These are phyloP conservation scores for Fallopia convolvulus DNA, from an alignment of 148 eudicot genomes.

Conservation along the genomic window DNA sequence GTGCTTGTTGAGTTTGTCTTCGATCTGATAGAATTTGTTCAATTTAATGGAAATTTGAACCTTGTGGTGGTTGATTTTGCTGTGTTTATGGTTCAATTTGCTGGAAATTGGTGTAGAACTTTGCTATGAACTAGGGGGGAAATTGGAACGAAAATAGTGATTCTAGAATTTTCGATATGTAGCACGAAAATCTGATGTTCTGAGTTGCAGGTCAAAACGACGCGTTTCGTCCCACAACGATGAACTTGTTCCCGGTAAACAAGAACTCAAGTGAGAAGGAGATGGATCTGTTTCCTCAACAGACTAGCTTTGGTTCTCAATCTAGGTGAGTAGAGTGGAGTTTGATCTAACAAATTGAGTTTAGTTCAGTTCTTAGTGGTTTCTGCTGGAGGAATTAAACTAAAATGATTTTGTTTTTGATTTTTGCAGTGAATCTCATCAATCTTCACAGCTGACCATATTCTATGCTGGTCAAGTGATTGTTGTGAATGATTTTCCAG, in stretches of 20 bases:
- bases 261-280: background rate
- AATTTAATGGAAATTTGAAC: background rate
- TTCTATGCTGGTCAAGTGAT: slow-evolving; percentile 85
- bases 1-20: background rate
- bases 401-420: background rate
- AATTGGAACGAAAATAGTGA: background rate
- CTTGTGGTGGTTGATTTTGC: background rate
- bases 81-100: background rate
- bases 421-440: slow-evolving; percentile 7
- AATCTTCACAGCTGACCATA: slow-evolving; percentile 72
- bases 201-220: background rate
- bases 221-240: slow-evolving; percentile 9
- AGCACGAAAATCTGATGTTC: background rate
- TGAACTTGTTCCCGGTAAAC: slow-evolving; percentile 11
- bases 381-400: background rate
- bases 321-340: background rate
- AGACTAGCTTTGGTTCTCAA: background rate
- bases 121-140: background rate
- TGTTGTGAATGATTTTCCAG: slow-evolving; percentile 63
- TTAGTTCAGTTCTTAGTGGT: background rate
- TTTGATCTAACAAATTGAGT: background rate
- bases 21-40: background rate
- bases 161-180: no score
- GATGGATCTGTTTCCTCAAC: slow-evolving; percentile 10
- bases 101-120: background rate